Evolutionary conservation across 768 basidiomycete species (phyloP).

Genomic region (Trametes punicea): DNA sequence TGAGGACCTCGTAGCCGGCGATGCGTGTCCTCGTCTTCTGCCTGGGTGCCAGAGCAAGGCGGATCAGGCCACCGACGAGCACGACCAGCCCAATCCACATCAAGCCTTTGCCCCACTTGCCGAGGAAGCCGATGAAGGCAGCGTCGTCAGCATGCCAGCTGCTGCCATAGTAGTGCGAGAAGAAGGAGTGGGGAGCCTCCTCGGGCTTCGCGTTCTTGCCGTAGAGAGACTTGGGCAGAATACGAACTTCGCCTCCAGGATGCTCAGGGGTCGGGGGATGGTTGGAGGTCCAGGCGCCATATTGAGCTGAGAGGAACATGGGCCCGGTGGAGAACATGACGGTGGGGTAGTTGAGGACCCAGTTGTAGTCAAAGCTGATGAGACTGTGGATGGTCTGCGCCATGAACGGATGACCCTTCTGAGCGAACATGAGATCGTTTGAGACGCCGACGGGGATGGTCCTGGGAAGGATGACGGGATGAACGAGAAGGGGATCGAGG

Average conservation of each 20-base stretch:
- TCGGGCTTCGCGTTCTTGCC: conserved; percentile 88
- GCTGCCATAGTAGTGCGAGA: conserved; percentile 96
- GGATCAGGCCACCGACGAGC: conserved; percentile 65
- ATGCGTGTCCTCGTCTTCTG: conserved; percentile 60
- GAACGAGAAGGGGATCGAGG: conserved; percentile 80
- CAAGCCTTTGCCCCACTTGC: conserved; percentile 79
- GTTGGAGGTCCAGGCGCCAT: conserved; percentile 77
- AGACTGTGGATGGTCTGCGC: conserved; percentile 92
- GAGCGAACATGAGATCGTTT: conserved; percentile 94
- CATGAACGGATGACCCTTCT: conserved; percentile 83
- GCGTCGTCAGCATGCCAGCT: conserved; percentile 99
- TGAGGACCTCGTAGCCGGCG: conserved; percentile 72
- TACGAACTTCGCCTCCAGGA: conserved; percentile 74
- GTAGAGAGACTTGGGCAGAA: conserved; percentile 95
- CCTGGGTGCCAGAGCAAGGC: conserved; percentile 47
- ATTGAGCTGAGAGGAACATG: conserved; percentile 97
- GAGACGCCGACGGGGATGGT: conserved; percentile 97
- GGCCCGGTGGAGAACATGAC: conserved; percentile 99
- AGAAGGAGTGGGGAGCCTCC: conserved; percentile 89
- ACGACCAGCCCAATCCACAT: conserved; percentile 82
- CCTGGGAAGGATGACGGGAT: conserved; percentile 86
- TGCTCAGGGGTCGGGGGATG: conserved; percentile 50
- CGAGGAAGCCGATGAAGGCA: conserved; percentile 93
- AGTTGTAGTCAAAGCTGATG: conserved; percentile 87
- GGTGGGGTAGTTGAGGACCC: conserved; percentile 96